These are phyloP conservation scores for Fereydounia khargensis DNA, from an alignment of 1,284 basidiomycete genomes.

Conservation along the genomic window DNA sequence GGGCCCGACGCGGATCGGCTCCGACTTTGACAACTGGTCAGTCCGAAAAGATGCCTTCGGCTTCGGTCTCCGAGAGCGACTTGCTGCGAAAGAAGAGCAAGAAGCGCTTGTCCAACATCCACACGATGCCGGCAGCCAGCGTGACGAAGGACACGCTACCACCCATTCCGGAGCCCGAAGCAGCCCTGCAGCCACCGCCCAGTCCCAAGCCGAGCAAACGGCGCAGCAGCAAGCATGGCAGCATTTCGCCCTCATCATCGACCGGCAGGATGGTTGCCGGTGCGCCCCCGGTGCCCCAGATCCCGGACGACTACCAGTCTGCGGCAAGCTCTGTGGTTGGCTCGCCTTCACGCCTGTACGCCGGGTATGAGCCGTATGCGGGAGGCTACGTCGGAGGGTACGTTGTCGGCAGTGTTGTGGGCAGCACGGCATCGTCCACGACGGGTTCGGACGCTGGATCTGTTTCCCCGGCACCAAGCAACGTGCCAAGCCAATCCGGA, in stretches of 20 bases:
- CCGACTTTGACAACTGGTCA: no score
- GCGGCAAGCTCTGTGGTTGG: slow-evolving; percentile 11
- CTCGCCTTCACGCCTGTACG: slow-evolving; percentile 26
- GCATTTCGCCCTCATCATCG: slow-evolving; percentile 11
- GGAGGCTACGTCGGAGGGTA: no score
- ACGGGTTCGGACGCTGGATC: slow-evolving; percentile 23
- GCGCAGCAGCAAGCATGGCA: slow-evolving; percentile 4
- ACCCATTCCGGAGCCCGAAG: background rate
- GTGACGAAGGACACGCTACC: background rate
- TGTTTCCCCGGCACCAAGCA: slow-evolving; percentile 27
- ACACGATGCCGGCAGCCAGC: slow-evolving; percentile 1
- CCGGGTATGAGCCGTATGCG: no score
- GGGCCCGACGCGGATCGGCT: no score
- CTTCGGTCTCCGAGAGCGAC: background rate
- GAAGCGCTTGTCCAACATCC: background rate
- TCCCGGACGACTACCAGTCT: slow-evolving; percentile 21
- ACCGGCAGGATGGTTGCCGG: slow-evolving; percentile 28
- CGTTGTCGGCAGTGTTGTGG: no score
- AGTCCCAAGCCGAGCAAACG: slow-evolving; percentile 9
- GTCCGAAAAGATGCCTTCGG: background rate
- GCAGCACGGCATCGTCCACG: slow-evolving; percentile 13
- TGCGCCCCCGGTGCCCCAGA: slow-evolving; percentile 33
- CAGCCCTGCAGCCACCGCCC: background rate
- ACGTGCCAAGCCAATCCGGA: slow-evolving; percentile 28
- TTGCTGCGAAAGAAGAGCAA: background rate